Evolutionary conservation across 129 eudicot genomes (phyloP), one percentile per base, ranked within the genome.

Genomic region (Centrapalus pauciflorus): DNA sequence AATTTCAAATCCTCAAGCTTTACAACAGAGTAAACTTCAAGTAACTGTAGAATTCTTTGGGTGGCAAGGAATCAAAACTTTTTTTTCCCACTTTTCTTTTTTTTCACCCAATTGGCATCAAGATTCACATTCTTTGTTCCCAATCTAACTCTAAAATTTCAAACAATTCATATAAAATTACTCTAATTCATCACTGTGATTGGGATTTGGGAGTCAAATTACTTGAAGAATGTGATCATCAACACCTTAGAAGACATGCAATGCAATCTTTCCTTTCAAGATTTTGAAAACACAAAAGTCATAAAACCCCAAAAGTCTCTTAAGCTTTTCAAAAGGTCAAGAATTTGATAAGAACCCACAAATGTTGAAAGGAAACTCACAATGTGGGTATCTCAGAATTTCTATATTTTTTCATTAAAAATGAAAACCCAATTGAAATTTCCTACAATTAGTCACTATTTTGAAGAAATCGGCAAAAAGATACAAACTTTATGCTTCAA

Each of bases 201-300:
- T 73, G 77, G 77, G 38, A 55, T 62, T 63, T 73, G 77, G 77
- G 38, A 55, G 57, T 52, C 34, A 54, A 41, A 56, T 66, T 55
- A 74, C 79, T 74, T 66, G 54, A 55, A 41, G 61, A 32, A 56
- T 33, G 73, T 74, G 79, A 74, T 74, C 61, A 74, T 34, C 79
- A 43, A 74, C 79, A 55, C 72, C 79, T 74, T 74, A 55, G 52
- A 74, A 74, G 61, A 74, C 61, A 74, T 65, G 41, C 67, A 74
- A 74, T 65, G 41, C 67, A 74, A 74, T 74, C 73, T 66, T 56
- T 26, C 67, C 73, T 66, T 65, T 32, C 73, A 74, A 74, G 73
- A 55, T 23, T 61, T 40, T 30, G 50, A 55, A 28, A 64, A n/a
- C n/a, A n/a, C n/a, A n/a, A n/a, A n/a, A n/a, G n/a, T n/a, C n/a